Base-by-base conservation (phyloP, 768 basidiomycete genomes). In the Ramaria sp. region DNA sequence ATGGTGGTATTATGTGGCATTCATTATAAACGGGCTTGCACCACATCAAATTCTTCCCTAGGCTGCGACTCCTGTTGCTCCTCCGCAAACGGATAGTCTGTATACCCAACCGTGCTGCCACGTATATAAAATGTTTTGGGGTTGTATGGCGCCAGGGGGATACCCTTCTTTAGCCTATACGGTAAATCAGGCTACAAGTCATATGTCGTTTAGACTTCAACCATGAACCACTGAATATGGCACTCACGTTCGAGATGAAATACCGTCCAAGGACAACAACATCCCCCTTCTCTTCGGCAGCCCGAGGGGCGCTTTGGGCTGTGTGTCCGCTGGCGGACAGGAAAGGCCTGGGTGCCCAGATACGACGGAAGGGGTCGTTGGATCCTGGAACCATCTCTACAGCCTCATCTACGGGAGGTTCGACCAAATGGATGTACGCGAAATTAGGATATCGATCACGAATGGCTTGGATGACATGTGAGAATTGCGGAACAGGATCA, bases 401-500 rank as follows among this genome's bases (percentile, higher is more conserved):
- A 37, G 10, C 28, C 34, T 37, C 16, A 16, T 47, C 45, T 4
- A 50, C 8, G 18, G 28, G 20, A 15, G 74, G 68, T 57, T 81
- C 77, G 42, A 72, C 62, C 20, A 73, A 58, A 57, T 82, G 80
- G 4, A 83, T 57, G 64, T 81, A 72, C 48, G 68, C 77, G 22
- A 69, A 66, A 28, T 72, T 70, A 59, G 74, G 72, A 58, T 66
- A 70, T 1, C 43, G 43, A 39, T 66, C 74, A 72, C 53, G 76
- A 74, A 50, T 71, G 72, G 52, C 66, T 66, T 55, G 73, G 75
- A 43, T 78, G 61, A 70, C 75, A 63, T 82, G 71, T 0, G 69
- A 58, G 67, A 78, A 85, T 8, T 76, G 76, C 0, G 80, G 77
- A 3, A 72, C 65, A 0, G 80, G 81, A 55, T 83, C 71, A 3